phyloP scores from a whole-genome alignment of 2,329 filamentous ascomycete species.

The Cladosporium austrohemisphaericum region DNA sequence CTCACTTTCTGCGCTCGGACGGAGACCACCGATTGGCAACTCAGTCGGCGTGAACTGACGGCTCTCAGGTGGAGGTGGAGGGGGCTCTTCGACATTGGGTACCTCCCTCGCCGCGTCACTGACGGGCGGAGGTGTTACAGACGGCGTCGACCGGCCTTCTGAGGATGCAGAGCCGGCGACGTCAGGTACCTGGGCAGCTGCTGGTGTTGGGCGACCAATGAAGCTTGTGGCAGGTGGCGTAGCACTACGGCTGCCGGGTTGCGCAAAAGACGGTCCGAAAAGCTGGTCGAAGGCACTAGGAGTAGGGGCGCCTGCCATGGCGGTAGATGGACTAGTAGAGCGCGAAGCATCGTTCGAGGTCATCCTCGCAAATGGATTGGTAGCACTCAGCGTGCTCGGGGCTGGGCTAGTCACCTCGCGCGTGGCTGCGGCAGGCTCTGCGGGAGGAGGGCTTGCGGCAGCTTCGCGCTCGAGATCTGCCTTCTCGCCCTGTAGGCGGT shows the following conservation, averaged over 20 bases:
- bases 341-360: conserved; percentile 32
- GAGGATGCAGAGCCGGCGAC: conserved; percentile 10
- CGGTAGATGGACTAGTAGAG: conserved; percentile 22
- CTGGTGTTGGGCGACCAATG: conserved; percentile 21
- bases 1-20: conserved; percentile 39
- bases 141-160: conserved; percentile 55
- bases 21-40: conserved; percentile 63
- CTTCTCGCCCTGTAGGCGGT: conserved; percentile 79
- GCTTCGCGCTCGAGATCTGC: conserved; percentile 61
- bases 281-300: conserved; percentile 36
- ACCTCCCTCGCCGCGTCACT: conserved; percentile 45
- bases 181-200: conserved; percentile 38
- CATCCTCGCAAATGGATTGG: conserved; percentile 90
- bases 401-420: conserved; percentile 19
- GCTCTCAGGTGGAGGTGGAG: conserved; percentile 67
- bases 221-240: conserved; percentile 34
- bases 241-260: conserved; percentile 24
- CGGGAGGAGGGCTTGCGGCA: conserved; percentile 19
- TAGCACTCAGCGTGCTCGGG: conserved; percentile 48
- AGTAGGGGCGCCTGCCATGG: conserved; percentile 25
- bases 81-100: conserved; percentile 51
- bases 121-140: conserved; percentile 58
- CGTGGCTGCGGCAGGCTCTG: conserved; percentile 19
- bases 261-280: conserved; percentile 38
- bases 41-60: conserved; percentile 75